Conservation (phyloP, 75 land plant species). For the Pinus tabuliformis region DNA sequence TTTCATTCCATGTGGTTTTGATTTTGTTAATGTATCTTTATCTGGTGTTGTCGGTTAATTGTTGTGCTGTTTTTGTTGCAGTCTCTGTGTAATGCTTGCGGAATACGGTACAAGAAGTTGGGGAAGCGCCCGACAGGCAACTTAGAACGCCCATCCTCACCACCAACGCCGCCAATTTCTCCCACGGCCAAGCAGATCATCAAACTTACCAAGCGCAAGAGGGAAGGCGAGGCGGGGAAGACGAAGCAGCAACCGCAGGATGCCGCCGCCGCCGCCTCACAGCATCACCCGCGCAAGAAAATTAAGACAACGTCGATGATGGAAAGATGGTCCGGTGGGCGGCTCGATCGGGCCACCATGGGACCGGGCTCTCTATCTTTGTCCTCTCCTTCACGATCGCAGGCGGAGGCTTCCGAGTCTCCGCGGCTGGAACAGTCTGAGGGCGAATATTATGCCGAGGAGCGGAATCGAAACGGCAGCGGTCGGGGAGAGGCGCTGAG, state of each 20-base stretch:
- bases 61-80: conserved; percentile 6
- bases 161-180: conserved; percentile 5
- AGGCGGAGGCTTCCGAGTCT: too few species aligned
- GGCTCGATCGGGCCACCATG: not conserved
- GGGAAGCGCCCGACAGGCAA: conserved; percentile 11
- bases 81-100: conserved; percentile 64
- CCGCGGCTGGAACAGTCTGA: too few species aligned
- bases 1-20: not conserved
- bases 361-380: not conserved
- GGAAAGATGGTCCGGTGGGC: not conserved
- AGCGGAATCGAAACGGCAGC: not conserved
- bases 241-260: not conserved
- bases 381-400: too few species aligned
- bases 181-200: not conserved
- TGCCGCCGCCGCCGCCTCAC: not conserved
- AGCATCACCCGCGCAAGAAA: not conserved
- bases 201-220: not conserved
- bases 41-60: not conserved
- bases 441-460: not conserved
- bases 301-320: not conserved
- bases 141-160: not conserved
- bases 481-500: conserved; percentile 3
- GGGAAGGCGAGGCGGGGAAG: not conserved
- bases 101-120: conserved; percentile 50
- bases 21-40: not conserved